Conservation (phyloP, 768 basidiomycete genomes). For the Hygrophorus pudorinus region DNA sequence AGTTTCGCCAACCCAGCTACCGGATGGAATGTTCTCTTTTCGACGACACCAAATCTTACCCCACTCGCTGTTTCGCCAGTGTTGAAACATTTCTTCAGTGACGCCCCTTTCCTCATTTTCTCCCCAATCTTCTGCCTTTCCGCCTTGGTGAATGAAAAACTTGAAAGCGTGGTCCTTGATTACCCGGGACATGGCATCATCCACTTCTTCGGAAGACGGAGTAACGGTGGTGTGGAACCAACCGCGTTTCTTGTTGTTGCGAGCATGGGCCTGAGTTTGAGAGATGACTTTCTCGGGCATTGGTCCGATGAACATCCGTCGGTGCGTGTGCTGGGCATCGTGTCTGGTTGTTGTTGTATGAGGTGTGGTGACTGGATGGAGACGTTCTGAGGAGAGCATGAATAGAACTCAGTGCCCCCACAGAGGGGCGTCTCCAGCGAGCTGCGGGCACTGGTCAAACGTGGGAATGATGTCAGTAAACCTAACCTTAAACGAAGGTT, state of each 20-base stretch:
- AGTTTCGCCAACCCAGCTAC: conserved; percentile 59
- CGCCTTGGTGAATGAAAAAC: conserved; percentile 58
- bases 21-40: conserved; percentile 21
- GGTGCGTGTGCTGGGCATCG: conserved; percentile 21
- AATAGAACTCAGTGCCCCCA: background rate
- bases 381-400: background rate
- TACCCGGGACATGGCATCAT: conserved; percentile 31
- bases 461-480: background rate
- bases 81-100: conserved; percentile 44
- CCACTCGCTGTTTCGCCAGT: conserved; percentile 67
- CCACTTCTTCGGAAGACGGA: conserved; percentile 10
- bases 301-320: conserved; percentile 66
- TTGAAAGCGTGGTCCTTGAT: conserved; percentile 53
- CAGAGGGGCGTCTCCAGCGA: background rate
- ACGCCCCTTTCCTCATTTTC: conserved; percentile 39
- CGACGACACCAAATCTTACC: conserved; percentile 32
- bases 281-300: conserved; percentile 55
- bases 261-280: conserved; percentile 25
- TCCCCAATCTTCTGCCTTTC: conserved; percentile 57
- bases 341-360: background rate
- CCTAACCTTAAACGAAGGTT: conserved; percentile 8
- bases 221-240: conserved; percentile 15
- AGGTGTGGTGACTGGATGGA: background rate
- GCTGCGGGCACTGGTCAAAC: background rate
- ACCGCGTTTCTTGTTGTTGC: conserved; percentile 18